A percentile compares a stretch with the other conserved stretches of the same genome.
Evolutionary conservation across 176 grass and related monocot genomes (phyloP).

Genomic region (Cenchrus fungigraminus): DNA sequence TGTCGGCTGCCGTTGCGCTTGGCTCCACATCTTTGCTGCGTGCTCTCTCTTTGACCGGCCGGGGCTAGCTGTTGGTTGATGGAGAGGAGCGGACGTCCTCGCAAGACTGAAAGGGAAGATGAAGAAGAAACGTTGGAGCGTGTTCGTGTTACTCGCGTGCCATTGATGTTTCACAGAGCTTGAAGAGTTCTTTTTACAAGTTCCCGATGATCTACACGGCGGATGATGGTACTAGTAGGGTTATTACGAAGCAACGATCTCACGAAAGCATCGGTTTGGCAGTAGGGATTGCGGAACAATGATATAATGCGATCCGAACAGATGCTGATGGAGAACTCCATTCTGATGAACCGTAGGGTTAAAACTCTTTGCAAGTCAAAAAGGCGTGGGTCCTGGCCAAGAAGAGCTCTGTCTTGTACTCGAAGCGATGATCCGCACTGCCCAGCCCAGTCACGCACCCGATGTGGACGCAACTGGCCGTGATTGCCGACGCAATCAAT

Average conservation of each 20-base stretch:
- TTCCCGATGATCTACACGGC: not conserved
- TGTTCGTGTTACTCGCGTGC: constrained; percentile 4
- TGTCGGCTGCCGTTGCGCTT: not conserved
- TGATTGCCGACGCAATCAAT: constrained; percentile 45
- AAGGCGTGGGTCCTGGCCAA: constrained; percentile 40
- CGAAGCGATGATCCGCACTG: constrained; percentile 59
- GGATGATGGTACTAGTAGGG: no score
- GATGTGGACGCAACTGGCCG: constrained; percentile 26
- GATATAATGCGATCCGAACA: not conserved
- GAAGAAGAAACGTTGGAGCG: not conserved
- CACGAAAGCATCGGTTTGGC: no score
- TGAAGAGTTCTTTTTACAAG: not conserved
- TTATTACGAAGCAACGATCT: no score
- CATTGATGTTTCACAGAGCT: not conserved
- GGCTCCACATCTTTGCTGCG: not conserved
- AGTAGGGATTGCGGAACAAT: no score
- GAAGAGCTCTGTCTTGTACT: constrained; percentile 49
- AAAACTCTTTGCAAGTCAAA: constrained; percentile 50
- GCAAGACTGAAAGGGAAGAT: not conserved
- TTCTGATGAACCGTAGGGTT: not conserved
- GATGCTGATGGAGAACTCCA: not conserved
- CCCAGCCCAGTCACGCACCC: constrained; percentile 33
- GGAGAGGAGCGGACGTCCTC: not conserved
- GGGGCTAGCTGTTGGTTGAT: not conserved
- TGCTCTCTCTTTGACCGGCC: constrained; percentile 35